Evolutionary conservation across 768 basidiomycete genomes (phyloP).

Genomic region (Tylopilus plumbeoviolaceoides): DNA sequence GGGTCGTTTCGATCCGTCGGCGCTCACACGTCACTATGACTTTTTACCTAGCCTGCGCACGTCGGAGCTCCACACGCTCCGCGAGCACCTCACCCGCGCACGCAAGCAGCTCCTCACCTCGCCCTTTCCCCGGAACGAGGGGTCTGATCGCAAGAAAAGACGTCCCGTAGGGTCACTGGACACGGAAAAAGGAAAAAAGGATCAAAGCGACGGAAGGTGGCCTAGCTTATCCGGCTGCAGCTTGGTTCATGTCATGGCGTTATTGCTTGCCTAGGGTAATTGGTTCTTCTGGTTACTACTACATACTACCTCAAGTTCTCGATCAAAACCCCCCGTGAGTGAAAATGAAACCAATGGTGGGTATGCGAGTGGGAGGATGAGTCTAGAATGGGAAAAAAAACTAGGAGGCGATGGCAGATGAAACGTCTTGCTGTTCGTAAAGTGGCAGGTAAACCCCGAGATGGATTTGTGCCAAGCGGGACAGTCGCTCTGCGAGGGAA

Average conservation of each 20-base stretch:
- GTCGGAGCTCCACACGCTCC: constrained; percentile 61
- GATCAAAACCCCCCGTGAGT: constrained; percentile 22
- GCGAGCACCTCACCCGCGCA: constrained; percentile 64
- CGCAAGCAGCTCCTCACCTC: constrained; percentile 58
- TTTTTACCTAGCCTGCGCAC: constrained; percentile 69
- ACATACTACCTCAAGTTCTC: constrained; percentile 25
- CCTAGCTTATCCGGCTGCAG: too few relatives aligned
- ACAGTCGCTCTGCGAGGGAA: constrained; percentile 64
- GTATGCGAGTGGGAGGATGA: constrained; percentile 28
- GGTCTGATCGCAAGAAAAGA: constrained; percentile 11
- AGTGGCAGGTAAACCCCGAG: constrained; percentile 71
- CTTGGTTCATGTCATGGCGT: constrained; percentile 13
- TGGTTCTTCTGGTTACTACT: constrained; percentile 26
- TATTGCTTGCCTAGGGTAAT: constrained; percentile 29
- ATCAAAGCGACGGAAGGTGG: constrained; percentile 23
- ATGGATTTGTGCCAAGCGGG: constrained; percentile 70
- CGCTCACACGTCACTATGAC: constrained; percentile 66
- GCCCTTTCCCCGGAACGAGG: constrained; percentile 45
- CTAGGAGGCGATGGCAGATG: constrained; percentile 21
- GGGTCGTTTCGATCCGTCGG: constrained; percentile 62
- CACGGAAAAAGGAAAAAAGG: constrained; percentile 1
- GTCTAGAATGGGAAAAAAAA: constrained; percentile 21
- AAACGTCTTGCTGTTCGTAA: constrained; percentile 60
- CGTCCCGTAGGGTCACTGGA: constrained; percentile 14
- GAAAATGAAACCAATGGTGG: constrained; percentile 25